Conservation (phyloP, 208 protist species). For the Wallacemonas rigidus region DNA sequence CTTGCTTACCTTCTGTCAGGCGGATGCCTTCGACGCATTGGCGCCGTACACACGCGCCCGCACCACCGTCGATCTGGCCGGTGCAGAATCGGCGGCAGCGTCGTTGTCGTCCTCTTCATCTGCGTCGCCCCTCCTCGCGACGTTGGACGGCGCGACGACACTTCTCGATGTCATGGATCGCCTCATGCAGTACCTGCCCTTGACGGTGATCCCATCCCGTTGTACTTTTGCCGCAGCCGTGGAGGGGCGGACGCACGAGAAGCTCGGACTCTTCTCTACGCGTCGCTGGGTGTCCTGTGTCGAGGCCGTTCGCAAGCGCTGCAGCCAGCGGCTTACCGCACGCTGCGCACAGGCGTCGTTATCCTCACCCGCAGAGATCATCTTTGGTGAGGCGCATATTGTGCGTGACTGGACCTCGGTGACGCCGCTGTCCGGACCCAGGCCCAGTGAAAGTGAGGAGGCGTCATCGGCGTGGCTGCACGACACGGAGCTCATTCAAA, state of each 20-base stretch:
- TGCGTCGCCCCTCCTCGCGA: neutral
- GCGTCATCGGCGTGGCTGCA: no score
- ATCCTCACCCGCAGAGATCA: neutral
- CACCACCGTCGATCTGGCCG: neutral
- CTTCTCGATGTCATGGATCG: constrained; percentile 28
- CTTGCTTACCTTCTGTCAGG: constrained; percentile 10
- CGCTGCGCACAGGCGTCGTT: neutral
- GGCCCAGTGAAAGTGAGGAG: no score
- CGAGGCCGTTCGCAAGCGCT: constrained; percentile 1
- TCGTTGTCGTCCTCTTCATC: constrained; percentile 14
- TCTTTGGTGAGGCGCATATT: neutral
- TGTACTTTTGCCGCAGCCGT: constrained; percentile 34
- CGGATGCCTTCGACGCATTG: constrained; percentile 1
- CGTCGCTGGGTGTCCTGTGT: constrained; percentile 11
- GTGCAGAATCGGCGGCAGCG: constrained; percentile 11
- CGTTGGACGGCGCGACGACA: constrained; percentile 8
- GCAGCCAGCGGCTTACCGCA: neutral
- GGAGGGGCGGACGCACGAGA: constrained; percentile 43
- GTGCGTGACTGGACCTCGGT: constrained; percentile 1
- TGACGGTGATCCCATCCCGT: constrained; percentile 20
- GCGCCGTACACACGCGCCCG: neutral
- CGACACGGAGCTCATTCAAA: neutral
- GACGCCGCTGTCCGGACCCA: neutral
- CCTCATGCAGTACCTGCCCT: constrained; percentile 24
- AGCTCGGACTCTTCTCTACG: constrained; percentile 32